Evolutionary conservation across 176 grass and related monocot species (phyloP), one percentile per base, ranked within the genome.

Genomic region (Bothriochloa decipiens): DNA sequence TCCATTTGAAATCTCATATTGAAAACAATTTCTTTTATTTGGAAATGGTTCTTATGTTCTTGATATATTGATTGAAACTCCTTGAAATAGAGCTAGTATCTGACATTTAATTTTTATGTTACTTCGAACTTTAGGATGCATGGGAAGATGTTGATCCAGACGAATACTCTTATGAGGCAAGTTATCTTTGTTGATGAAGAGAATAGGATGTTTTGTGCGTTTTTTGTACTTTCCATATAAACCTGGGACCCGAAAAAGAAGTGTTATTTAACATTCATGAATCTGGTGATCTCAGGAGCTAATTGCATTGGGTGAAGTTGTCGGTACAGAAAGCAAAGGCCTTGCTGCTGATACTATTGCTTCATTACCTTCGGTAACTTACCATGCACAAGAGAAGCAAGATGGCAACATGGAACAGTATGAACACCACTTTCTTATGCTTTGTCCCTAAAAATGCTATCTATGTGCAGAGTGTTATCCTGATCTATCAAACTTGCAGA

Each of bases 71-170:
- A 47, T 62, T 40, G 50, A 45, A 16, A 65, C 36, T 58, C 23
- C 26, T 33, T 36, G 70, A 12, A 53, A 82, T 39, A 17, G 47
- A 80, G 12, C 50, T 63, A 32, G 42, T 37, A 43, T 76, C 80
- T 84, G 37, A 70, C 45, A 58, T 85, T 81, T 73, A 58, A 23
- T 16, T 68, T 10, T 68, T 50, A 4, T 22, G 13, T 76, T 87
- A 22, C 70, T 45, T 40, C 25, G n/a, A 91, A 70, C 8, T 60
- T 86, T 61, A 98, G 96, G 91, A 91, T 92, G 87, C 88, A 68
- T 96, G 96, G 96, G 87, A 96, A 92, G 96, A 96, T 64, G 86
- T 96, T 89, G 96, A 99, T 85, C 86, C 89, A 65, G 96, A 99
- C 2, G 96, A 99, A 79, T 99, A 94, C 50, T 92, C 88, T 3